phyloP scores from a whole-genome alignment of 495 filamentous ascomycete genomes.

The Neurospora sublineolata region DNA sequence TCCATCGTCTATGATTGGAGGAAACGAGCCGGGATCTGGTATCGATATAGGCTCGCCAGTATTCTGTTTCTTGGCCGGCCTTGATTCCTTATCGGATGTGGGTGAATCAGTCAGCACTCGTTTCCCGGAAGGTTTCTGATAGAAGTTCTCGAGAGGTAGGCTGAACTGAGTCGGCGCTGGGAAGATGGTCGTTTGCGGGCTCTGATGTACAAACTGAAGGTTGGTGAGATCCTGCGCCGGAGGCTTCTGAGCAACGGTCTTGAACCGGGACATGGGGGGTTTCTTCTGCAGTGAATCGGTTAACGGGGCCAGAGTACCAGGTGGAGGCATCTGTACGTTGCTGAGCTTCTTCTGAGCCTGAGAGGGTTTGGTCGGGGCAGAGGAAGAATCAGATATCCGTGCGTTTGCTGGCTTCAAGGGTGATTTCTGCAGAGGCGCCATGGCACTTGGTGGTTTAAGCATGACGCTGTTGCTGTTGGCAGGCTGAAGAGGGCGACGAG shows the following conservation, averaged over 20 bases:
- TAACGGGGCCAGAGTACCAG: slow-evolving; percentile 46
- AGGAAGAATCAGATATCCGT: slow-evolving; percentile 26
- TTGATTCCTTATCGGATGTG: slow-evolving; percentile 53
- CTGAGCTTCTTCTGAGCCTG: slow-evolving; percentile 40
- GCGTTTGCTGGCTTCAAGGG: slow-evolving; percentile 38
- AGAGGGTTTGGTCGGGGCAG: slow-evolving; percentile 33
- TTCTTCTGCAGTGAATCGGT: slow-evolving; percentile 88
- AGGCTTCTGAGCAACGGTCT: slow-evolving; percentile 51
- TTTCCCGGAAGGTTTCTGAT: slow-evolving; percentile 51
- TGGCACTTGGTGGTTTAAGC: slow-evolving; percentile 42
- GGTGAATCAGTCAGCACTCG: slow-evolving; percentile 59
- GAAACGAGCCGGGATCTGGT: slow-evolving; percentile 67
- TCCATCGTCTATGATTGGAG: slow-evolving; percentile 73
- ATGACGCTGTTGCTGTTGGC: slow-evolving; percentile 37
- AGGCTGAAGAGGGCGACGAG: slow-evolving; percentile 38
- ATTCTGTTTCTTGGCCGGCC: slow-evolving; percentile 50
- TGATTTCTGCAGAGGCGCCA: slow-evolving; percentile 37
- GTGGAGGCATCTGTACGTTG: slow-evolving; percentile 61
- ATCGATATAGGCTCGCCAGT: slow-evolving; percentile 50
- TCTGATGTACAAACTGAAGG: slow-evolving; percentile 48
- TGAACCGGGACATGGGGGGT: slow-evolving; percentile 46
- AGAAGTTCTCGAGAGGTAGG: slow-evolving; percentile 42
- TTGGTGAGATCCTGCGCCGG: slow-evolving; percentile 49
- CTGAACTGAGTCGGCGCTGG: slow-evolving; percentile 37
- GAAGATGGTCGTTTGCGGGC: slow-evolving; percentile 40